phyloP scores from a whole-genome alignment of 208 protist genomes.

The Trypanosomatidae sp. region DNA sequence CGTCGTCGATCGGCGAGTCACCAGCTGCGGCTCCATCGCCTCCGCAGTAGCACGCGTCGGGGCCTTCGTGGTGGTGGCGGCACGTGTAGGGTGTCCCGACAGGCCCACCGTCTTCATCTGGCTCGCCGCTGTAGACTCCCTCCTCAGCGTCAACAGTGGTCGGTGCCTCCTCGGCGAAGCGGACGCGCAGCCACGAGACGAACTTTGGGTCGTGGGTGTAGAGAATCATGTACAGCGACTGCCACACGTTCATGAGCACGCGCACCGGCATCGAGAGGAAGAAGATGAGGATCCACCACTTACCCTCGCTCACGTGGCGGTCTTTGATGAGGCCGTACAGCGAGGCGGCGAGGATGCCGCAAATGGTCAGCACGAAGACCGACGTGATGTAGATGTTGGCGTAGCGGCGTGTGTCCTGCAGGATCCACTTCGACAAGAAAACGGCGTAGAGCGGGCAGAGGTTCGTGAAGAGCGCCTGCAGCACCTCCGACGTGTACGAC shows the following conservation, averaged over 20 bases:
- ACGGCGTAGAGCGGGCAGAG: slow-evolving; percentile 73
- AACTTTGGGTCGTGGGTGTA: slow-evolving; percentile 70
- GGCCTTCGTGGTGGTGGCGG: too few species aligned
- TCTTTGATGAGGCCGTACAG: slow-evolving; percentile 51
- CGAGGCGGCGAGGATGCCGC: slow-evolving; percentile 58
- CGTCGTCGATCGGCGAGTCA: too few species aligned
- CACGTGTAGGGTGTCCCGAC: too few species aligned
- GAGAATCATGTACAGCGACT: slow-evolving; percentile 83
- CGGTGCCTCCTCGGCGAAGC: too few species aligned
- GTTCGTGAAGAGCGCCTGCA: slow-evolving; percentile 78
- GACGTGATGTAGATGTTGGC: slow-evolving; percentile 54
- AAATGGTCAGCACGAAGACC: slow-evolving; percentile 65
- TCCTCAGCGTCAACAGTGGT: too few species aligned
- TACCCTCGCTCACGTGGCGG: slow-evolving; percentile 35
- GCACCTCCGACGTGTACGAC: slow-evolving; percentile 72
- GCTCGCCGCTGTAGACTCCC: too few species aligned
- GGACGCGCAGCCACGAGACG: slow-evolving; percentile 48
- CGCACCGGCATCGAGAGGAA: slow-evolving; percentile 74
- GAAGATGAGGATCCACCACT: slow-evolving; percentile 80
- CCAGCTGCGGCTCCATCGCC: too few species aligned
- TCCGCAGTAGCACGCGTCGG: too few species aligned
- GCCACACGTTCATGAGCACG: slow-evolving; percentile 81
- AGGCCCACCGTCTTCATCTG: too few species aligned
- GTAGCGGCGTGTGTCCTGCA: slow-evolving; percentile 68
- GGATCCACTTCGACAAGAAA: slow-evolving; percentile 73